Conservation (phyloP, 176 grass and related monocot genomes). For the Phoenix dactylifera region DNA sequence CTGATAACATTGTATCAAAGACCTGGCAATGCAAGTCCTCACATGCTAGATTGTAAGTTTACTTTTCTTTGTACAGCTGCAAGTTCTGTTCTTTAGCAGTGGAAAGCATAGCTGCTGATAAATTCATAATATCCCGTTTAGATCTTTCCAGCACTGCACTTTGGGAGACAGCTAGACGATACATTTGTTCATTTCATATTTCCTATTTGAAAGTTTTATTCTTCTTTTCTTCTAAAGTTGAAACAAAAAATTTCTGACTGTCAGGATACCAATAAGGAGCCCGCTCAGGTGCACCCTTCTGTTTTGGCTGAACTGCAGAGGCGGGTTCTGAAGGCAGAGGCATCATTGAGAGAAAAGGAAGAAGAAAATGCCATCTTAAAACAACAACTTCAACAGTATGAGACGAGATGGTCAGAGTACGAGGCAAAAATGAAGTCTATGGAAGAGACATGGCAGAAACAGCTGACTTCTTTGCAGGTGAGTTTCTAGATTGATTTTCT, state of each 20-base stretch:
- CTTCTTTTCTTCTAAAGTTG: not conserved
- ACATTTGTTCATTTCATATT: not conserved
- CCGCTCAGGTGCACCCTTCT: constrained; percentile 25
- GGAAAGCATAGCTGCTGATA: too few species aligned
- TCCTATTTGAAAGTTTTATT: not conserved
- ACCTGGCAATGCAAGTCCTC: too few species aligned
- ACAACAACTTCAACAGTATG: constrained; percentile 70
- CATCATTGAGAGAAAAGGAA: constrained; percentile 56
- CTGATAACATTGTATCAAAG: too few species aligned
- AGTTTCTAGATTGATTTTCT: not conserved
- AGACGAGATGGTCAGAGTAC: constrained; percentile 81
- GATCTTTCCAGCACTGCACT: too few species aligned
- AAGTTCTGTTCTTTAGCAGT: too few species aligned
- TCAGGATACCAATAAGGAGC: constrained; percentile 44
- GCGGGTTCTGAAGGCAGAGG: constrained; percentile 46
- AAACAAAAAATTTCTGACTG: not conserved
- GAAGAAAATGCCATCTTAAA: constrained; percentile 78
- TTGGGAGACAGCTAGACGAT: too few species aligned
- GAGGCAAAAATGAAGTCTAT: constrained; percentile 89
- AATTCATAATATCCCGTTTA: too few species aligned
- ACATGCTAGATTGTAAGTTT: too few species aligned
- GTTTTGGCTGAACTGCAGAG: constrained; percentile 44
- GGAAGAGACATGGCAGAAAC: constrained; percentile 82
- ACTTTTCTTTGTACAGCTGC: too few species aligned
- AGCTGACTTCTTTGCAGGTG: constrained; percentile 86